Evolutionary conservation across 2,329 filamentous ascomycete genomes (phyloP).

Genomic region (Arthroderma sp.): DNA sequence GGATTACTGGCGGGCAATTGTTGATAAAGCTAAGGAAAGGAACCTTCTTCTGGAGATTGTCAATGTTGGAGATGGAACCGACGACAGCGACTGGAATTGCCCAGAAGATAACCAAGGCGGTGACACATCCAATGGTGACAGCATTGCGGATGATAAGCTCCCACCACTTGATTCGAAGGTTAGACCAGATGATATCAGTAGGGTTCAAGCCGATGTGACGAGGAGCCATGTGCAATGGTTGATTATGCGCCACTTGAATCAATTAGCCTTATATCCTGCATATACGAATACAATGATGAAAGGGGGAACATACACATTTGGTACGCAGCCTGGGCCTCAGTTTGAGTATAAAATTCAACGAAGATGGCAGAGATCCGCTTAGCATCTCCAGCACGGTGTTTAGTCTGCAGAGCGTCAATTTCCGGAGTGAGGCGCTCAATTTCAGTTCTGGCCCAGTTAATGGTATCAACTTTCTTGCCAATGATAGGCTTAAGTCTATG

Average conservation of each 20-base stretch:
- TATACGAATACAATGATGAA: neutral
- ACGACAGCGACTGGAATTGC: slow-evolving; percentile 64
- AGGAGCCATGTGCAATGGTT: slow-evolving; percentile 73
- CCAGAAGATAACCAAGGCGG: slow-evolving; percentile 78
- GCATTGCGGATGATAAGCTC: slow-evolving; percentile 63
- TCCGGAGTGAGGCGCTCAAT: slow-evolving; percentile 62
- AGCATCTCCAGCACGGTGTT: slow-evolving; percentile 52
- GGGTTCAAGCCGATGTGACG: slow-evolving; percentile 73
- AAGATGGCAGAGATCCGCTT: slow-evolving; percentile 67
- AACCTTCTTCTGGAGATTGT: slow-evolving; percentile 49
- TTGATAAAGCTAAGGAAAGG: slow-evolving; percentile 62
- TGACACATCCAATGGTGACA: slow-evolving; percentile 56
- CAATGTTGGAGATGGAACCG: slow-evolving; percentile 74
- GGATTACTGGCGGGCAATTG: slow-evolving; percentile 54
- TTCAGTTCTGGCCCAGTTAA: slow-evolving; percentile 73
- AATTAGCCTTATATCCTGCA: neutral
- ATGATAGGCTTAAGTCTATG: slow-evolving; percentile 60
- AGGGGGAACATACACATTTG: slow-evolving; percentile 43
- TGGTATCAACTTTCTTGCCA: slow-evolving; percentile 85
- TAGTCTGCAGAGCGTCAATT: slow-evolving; percentile 53
- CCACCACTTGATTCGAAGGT: slow-evolving; percentile 76
- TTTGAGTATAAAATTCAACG: slow-evolving; percentile 73
- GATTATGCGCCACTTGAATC: slow-evolving; percentile 58
- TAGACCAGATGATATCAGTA: slow-evolving; percentile 73
- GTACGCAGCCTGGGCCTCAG: slow-evolving; percentile 72